Conservation (phyloP, 768 basidiomycete genomes). For the Lactarius evosmus region DNA sequence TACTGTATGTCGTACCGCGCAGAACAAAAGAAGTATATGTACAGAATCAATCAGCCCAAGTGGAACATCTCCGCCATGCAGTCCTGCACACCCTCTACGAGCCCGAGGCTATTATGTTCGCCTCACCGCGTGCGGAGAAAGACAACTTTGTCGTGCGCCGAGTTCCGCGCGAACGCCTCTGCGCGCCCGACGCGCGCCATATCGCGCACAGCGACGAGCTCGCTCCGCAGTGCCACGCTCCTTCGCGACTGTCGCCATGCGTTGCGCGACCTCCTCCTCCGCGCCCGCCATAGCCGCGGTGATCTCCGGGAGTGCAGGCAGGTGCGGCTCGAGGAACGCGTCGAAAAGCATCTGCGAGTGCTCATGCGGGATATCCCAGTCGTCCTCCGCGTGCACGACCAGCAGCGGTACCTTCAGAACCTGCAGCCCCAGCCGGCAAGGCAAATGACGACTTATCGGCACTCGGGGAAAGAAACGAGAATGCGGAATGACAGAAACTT, state of each 20-base stretch:
- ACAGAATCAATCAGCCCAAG: constrained; percentile 14
- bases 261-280: constrained; percentile 45
- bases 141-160: constrained; percentile 43
- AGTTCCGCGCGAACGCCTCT: constrained; percentile 49
- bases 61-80: constrained; percentile 37
- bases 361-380: constrained; percentile 65
- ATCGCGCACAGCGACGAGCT: constrained; percentile 44
- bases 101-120: constrained; percentile 54
- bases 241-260: constrained; percentile 39
- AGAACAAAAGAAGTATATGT: background rate
- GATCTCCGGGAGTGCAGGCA: constrained; percentile 44
- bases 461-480: too few relatives aligned
- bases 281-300: constrained; percentile 32
- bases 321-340: constrained; percentile 56
- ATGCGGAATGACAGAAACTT: constrained; percentile 27
- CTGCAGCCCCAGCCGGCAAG: constrained; percentile 45
- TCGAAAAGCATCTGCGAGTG: constrained; percentile 72
- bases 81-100: constrained; percentile 69
- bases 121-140: constrained; percentile 58
- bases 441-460: background rate
- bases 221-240: constrained; percentile 43
- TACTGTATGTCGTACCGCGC: background rate
- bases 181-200: constrained; percentile 51
- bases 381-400: constrained; percentile 71
- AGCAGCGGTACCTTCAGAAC: constrained; percentile 64